These are phyloP conservation scores for Syzygium oleosum DNA, from an alignment of 345 rosid species.

Conservation along the genomic window DNA sequence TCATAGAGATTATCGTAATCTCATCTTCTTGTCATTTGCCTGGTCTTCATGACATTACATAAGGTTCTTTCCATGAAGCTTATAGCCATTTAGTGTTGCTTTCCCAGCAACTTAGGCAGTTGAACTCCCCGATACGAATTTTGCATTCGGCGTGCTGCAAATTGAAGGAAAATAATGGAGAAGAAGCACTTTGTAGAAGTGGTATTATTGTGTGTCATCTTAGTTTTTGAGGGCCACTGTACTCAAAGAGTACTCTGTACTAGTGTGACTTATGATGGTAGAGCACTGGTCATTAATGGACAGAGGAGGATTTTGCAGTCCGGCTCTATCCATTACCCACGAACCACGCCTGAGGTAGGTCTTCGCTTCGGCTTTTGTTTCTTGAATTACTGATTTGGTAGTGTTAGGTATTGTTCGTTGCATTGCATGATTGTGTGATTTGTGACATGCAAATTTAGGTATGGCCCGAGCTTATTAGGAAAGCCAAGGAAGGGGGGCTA, in stretches of 20 bases:
- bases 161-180: neutral
- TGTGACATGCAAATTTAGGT: constrained; percentile 22
- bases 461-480: constrained; percentile 56
- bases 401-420: neutral
- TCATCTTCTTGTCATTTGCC: neutral
- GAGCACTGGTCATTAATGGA: constrained; percentile 52
- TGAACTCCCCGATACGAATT: neutral
- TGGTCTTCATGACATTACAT: neutral
- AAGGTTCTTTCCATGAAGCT: neutral
- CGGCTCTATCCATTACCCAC: constrained; percentile 56
- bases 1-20: neutral
- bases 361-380: neutral
- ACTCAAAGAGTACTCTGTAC: constrained; percentile 8
- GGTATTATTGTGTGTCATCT: neutral
- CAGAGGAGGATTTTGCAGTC: constrained; percentile 54
- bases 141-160: neutral
- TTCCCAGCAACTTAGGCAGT: neutral
- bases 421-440: neutral
- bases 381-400: neutral
- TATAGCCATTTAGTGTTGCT: neutral
- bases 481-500: constrained; percentile 55
- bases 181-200: neutral
- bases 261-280: constrained; percentile 47
- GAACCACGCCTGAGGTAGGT: constrained; percentile 46
- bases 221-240: constrained; percentile 13